Base-by-base conservation (phyloP, 176 grass and related monocot genomes). In the Cenchrus purpureus region DNA sequence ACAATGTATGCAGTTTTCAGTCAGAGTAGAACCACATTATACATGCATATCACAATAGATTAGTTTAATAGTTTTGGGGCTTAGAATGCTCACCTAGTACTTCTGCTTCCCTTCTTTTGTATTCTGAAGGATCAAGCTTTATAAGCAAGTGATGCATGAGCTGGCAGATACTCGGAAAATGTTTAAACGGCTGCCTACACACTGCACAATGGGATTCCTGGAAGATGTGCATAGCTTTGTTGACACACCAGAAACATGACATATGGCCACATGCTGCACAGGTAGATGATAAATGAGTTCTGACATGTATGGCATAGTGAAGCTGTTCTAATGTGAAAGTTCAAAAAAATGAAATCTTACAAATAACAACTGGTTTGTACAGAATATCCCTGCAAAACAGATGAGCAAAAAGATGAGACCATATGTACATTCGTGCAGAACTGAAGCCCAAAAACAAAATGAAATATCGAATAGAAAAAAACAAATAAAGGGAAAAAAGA, bases 191-290 rank as follows among this genome's bases (percentile, higher is more conserved):
- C 59, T 87, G 91, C 70, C 97, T 90, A 65, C 97, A 99, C 76
- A 96, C 42, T 74, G 90, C 86, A 68, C 93, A 99, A 52, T 86
- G 85, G 51, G 93, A 94, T 86, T 79, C 88, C 25, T 7, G 71
- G 31, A 60, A 3, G 11, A 0, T 0, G 76, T 96, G 84, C 97
- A 99, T 99, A 25, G 93, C 79, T 14, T 73, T 75, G 15, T 96
- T 74, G 12, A 94, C 90, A 22, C 93, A 96, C 91, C 97, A 99
- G 69, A 99, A 99, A 50, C 97, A 99, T 81, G 90, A 96, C 74
- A 86, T 89, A 84, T 99, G 97, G 9, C 97, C 97, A 83, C 97
- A 99, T 72, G 88, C 97, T 99, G 93, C 86, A 84, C n/a, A 14
- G 57, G 60, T 71, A 74, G 34, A 82, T 32, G 17, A 54, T 51